Base-by-base conservation (phyloP, 139 green algal genomes). In the Closterium sp. region DNA sequence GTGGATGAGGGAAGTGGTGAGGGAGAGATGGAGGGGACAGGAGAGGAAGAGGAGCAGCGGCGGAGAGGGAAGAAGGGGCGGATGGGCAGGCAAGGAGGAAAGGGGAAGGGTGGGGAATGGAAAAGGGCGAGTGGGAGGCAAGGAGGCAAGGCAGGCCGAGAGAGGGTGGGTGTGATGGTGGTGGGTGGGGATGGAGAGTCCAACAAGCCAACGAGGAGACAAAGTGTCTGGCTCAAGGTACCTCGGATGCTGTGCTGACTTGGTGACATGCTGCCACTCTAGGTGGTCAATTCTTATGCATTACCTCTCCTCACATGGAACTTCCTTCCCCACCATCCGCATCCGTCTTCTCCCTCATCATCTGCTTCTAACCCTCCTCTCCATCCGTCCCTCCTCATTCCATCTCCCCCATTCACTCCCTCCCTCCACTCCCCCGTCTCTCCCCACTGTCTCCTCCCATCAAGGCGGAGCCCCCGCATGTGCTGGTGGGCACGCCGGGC, bases 401-500 rank as follows among this genome's bases (percentile, higher is more conserved):
- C 10, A 7, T 13, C 45, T 13, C 11, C 9, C 45, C 10, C 45
- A 70, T 70, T 19, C 32, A 38, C 32, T 38, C 32, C 32, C 32
- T 38, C 38, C 38, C 4, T 3, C 10, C 50, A 70, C 19, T 27
- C 28, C 85, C 4, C 29, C 10, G 3, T 70, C 45, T 70, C 50
- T 22, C 50, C 9, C 50, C 2, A 9, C 50, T 11, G 0, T 5
- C 50, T 3, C 13, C 50, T 22, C 50, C 50, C 10, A 0, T 21
- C 30, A 62, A 94, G 91, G 91, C 91, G 29, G 91, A 94, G 89
- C 91, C 91, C 21, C 91, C 91, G 9, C 91, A 94, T 4, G 24
- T 94, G 17, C 90, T 94, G 31, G 91, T 94, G 24, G 91, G 91
- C 30, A 94, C 89, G 1, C 91, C 91, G 11, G 91, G 93, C 29